Conservation (phyloP, 2,329 filamentous ascomycete species). For the Penicillium sp. region DNA sequence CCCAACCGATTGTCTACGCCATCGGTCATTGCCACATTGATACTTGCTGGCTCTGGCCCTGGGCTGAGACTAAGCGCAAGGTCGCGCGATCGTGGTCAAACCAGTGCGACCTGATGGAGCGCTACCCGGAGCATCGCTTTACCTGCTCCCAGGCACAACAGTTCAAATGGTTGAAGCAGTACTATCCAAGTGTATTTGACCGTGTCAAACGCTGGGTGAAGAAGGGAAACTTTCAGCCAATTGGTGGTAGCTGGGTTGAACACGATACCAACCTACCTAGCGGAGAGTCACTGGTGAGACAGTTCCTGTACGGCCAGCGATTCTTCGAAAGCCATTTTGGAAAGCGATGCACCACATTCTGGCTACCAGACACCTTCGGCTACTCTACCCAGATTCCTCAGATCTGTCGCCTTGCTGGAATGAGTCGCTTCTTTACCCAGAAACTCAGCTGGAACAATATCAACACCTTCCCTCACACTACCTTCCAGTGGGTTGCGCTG, state of each 20-base stretch:
- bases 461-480: conserved; percentile 97
- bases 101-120: conserved; percentile 90
- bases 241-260: conserved; percentile 97
- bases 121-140: conserved; percentile 90
- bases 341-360: conserved; percentile 82
- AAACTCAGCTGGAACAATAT: conserved; percentile 99
- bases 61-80: conserved; percentile 95
- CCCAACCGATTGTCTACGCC: conserved; percentile 71
- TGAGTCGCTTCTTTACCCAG: conserved; percentile 95
- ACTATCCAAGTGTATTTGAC: conserved; percentile 83
- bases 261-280: conserved; percentile 97
- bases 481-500: conserved; percentile 95
- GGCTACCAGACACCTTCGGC: conserved; percentile 96
- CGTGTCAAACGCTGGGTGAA: conserved; percentile 88
- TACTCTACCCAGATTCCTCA: conserved; percentile 95
- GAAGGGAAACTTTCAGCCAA: conserved; percentile 85
- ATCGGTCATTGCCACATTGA: conserved; percentile 98
- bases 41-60: conserved; percentile 98
- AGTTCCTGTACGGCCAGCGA: conserved; percentile 92
- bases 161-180: conserved; percentile 91
- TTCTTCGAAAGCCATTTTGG: conserved; percentile 95
- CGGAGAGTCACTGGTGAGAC: conserved; percentile 86
- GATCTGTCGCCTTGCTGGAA: conserved; percentile 85
- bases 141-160: conserved; percentile 92
- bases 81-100: conserved; percentile 94